These are phyloP conservation scores for Trichomonascaceae sp. DNA, from an alignment of 1,139 yeast species.

Conservation along the genomic window DNA sequence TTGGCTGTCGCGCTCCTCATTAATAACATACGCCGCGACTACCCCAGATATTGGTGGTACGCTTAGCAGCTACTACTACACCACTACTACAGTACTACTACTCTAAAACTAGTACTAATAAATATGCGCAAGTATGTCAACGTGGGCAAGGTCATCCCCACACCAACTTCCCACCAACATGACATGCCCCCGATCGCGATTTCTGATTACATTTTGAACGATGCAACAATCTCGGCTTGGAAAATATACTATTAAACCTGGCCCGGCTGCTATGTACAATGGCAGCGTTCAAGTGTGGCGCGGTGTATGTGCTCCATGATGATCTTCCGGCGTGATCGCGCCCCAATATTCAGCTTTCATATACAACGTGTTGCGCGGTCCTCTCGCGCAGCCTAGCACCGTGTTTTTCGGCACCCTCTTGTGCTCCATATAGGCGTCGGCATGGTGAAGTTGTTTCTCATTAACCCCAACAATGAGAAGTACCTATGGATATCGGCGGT, in stretches of 20 bases:
- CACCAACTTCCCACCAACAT: no score
- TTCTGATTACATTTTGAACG: no score
- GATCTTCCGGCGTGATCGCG: conserved; percentile 44
- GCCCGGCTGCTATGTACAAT: conserved; percentile 39
- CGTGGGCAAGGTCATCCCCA: no score
- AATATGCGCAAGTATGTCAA: not conserved
- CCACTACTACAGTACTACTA: not conserved
- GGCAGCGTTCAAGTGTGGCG: conserved; percentile 37
- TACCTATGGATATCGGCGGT: conserved; percentile 53
- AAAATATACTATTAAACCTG: conserved; percentile 14
- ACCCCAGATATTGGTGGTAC: conserved; percentile 63
- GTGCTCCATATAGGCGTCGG: conserved; percentile 40
- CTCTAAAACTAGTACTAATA: not conserved
- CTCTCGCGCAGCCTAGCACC: conserved; percentile 58
- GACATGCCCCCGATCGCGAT: no score
- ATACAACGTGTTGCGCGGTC: conserved; percentile 43
- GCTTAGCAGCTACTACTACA: no score
- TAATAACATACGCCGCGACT: conserved; percentile 41
- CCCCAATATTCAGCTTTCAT: conserved; percentile 36
- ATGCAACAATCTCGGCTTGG: conserved; percentile 1
- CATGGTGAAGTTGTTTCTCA: conserved; percentile 39
- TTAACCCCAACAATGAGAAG: conserved; percentile 19
- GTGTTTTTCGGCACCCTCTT: conserved; percentile 45
- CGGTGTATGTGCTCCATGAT: conserved; percentile 34
- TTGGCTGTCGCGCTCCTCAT: conserved; percentile 40